Evolutionary conservation across 768 basidiomycete genomes (phyloP).

Genomic region (Leccinum pellstonianum): DNA sequence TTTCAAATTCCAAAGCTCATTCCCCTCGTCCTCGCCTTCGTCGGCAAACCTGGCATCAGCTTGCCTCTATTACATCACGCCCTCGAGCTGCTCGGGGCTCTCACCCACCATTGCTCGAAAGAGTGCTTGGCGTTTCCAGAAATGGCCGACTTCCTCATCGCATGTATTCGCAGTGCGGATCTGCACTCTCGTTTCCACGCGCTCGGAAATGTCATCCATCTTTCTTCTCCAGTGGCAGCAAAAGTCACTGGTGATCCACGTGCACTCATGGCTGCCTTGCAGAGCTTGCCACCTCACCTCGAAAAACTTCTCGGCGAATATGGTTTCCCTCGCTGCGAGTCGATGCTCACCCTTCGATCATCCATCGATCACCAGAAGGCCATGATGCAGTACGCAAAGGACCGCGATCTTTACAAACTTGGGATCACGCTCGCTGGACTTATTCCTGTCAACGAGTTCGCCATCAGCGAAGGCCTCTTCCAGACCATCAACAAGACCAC

Average conservation of each 20-base stretch:
- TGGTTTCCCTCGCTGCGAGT: slow-evolving; percentile 48
- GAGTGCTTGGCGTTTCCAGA: slow-evolving; percentile 44
- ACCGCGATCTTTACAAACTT: slow-evolving; percentile 48
- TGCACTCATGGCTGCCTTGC: slow-evolving; percentile 42
- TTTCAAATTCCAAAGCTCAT: slow-evolving; percentile 45
- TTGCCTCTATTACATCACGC: slow-evolving; percentile 49
- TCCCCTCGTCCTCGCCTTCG: slow-evolving; percentile 39
- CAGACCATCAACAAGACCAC: slow-evolving; percentile 43
- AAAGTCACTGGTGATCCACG: slow-evolving; percentile 42
- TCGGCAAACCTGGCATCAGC: slow-evolving; percentile 42
- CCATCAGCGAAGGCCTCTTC: slow-evolving; percentile 53
- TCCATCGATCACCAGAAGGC: slow-evolving; percentile 47
- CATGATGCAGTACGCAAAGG: slow-evolving; percentile 48
- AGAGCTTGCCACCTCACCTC: slow-evolving; percentile 45
- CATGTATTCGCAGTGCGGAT: slow-evolving; percentile 54
- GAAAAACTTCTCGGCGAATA: slow-evolving; percentile 46
- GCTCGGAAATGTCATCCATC: slow-evolving; percentile 49
- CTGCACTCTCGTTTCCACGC: slow-evolving; percentile 51
- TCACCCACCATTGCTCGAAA: slow-evolving; percentile 42
- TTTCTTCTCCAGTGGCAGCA: slow-evolving; percentile 45
- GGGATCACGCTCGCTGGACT: slow-evolving; percentile 47
- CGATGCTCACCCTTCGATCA: slow-evolving; percentile 38
- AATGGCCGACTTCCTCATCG: slow-evolving; percentile 48
- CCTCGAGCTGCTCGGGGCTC: slow-evolving; percentile 41
- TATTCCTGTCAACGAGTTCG: slow-evolving; percentile 57